Evolutionary conservation across 2,329 filamentous ascomycete species (phyloP), one percentile per base, ranked within the genome.

Genomic region (Colletotrichum sp.): DNA sequence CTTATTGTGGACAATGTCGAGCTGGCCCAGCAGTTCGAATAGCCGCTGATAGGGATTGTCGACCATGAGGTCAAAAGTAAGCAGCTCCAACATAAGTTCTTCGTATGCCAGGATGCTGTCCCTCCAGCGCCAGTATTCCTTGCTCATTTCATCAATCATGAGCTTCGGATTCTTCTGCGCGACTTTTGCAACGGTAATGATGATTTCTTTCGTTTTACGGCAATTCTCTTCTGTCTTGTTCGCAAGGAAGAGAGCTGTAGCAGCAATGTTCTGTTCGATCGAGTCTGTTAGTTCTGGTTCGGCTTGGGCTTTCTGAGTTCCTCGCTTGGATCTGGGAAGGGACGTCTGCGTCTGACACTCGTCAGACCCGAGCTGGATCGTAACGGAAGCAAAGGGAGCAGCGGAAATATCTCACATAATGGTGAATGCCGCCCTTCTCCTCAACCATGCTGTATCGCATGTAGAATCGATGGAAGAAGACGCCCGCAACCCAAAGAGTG

Each of bases 221-320:
- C 96, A 98, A 82, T 98, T 98, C 83, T 99, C 97, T 82, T 99
- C 96, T 24, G 98, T 96, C 84, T 99, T 99, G 79, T 98, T 98
- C 10, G 97, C 96, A 12, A 99, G 90, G 80, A 99, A 99, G 3
- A 99, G 89, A 3, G 96, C 92, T 1, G 96, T 98, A 0, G 96
- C 97, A 13, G 96, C 97, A 75, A 98, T 95, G 80, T 93, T 93
- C 92, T 94, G 81, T 78, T 78, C 32, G 34, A 78, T 60, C 77
- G 71, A 71, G 34, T 69, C 32, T 48, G 77, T 74, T 24, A 75
- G 77, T 55, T 71, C 24, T 52, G 57, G 61, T 61, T 66, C 75
- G 24, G 52, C 15, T 61, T 68, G 59, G n/a, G 70, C 64, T 36
- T 67, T 77, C 61, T 63, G 15, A 43, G 52, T 63, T 34, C 76